Evolutionary conservation across 1,139 yeast species (phyloP).

Genomic region (Pichia sp.): DNA sequence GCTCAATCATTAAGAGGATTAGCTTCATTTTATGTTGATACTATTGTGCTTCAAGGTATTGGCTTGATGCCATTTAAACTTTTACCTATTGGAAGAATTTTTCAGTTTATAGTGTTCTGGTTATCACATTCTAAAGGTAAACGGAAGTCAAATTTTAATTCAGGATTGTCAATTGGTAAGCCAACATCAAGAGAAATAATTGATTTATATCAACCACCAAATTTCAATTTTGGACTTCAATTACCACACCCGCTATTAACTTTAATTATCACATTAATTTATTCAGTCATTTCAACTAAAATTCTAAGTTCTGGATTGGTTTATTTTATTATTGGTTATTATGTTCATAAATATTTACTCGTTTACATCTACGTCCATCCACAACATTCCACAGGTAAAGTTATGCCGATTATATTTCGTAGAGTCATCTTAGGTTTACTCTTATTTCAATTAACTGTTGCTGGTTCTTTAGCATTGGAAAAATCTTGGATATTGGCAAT

Average conservation of each 20-base stretch:
- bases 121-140: conserved; percentile 41
- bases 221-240: conserved; percentile 73
- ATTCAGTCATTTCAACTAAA: conserved; percentile 72
- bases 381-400: conserved; percentile 84
- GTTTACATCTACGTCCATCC: conserved; percentile 78
- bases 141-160: neutral
- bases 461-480: conserved; percentile 76
- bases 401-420: conserved; percentile 77
- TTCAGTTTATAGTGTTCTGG: conserved; percentile 48
- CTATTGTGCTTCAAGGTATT: conserved; percentile 66
- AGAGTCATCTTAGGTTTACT: conserved; percentile 65
- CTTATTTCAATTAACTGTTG: conserved; percentile 83
- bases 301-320: conserved; percentile 66
- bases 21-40: conserved; percentile 66
- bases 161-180: neutral
- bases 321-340: conserved; percentile 68
- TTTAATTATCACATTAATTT: conserved; percentile 65
- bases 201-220: conserved; percentile 67
- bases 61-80: conserved; percentile 74
- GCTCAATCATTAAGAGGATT: conserved; percentile 66
- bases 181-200: conserved; percentile 49
- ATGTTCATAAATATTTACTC: conserved; percentile 74
- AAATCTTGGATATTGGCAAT: conserved; percentile 72
- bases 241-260: conserved; percentile 77
- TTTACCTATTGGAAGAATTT: conserved; percentile 56